Evolutionary conservation across 1,284 basidiomycete genomes (phyloP).

Genomic region (Dichomitus squalens): DNA sequence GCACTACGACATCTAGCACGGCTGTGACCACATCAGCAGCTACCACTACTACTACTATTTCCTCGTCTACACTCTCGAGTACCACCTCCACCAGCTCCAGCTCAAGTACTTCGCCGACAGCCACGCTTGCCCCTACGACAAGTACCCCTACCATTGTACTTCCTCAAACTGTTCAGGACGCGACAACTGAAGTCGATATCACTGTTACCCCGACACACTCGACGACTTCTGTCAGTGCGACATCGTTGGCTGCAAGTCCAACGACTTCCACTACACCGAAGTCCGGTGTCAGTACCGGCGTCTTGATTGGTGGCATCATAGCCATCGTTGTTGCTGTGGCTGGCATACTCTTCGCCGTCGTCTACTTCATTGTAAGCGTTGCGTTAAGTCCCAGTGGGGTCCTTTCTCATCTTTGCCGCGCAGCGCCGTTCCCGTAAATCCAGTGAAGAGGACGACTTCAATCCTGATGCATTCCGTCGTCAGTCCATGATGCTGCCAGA

Average conservation of each 20-base stretch:
- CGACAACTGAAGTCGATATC: conserved; percentile 8
- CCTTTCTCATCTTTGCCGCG: conserved; percentile 2
- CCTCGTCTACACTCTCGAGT: not conserved
- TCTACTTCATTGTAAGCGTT: conserved; percentile 56
- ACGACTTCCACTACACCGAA: not conserved
- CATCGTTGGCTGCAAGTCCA: conserved; percentile 4
- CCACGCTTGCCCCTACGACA: conserved; percentile 5
- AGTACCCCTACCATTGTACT: not conserved
- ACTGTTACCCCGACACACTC: conserved; percentile 3
- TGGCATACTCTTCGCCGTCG: conserved; percentile 47
- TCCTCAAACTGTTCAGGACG: not conserved
- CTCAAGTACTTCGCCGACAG: not conserved
- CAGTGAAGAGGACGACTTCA: conserved; percentile 48
- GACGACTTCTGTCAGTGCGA: not conserved
- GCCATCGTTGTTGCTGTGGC: conserved; percentile 52
- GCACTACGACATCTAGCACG: not conserved
- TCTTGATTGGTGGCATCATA: conserved; percentile 55
- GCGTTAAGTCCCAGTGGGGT: not conserved
- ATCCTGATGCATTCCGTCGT: conserved; percentile 53
- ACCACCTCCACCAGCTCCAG: conserved; percentile 5
- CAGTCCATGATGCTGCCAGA: conserved; percentile 61
- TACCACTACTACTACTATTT: conserved; percentile 5
- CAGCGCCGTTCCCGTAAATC: conserved; percentile 47
- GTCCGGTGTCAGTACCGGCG: conserved; percentile 19
- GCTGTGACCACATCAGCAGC: not conserved